Evolutionary conservation across 2,329 filamentous ascomycete species (phyloP).

Genomic region (Aspergillus novofumigatus): DNA sequence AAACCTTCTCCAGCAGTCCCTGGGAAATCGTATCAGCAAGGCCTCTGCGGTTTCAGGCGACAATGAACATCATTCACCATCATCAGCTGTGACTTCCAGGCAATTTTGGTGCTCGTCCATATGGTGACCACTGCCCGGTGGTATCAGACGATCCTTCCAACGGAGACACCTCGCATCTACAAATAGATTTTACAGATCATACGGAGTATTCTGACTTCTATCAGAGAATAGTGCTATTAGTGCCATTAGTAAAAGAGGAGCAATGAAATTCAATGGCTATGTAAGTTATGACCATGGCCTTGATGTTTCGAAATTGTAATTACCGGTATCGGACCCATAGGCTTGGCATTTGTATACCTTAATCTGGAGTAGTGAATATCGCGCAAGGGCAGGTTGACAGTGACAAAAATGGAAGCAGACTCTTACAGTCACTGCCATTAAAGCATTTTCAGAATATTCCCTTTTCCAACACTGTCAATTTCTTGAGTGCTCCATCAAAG

Average conservation of each 20-base stretch:
- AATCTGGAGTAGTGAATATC: background rate
- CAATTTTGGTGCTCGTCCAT: no score
- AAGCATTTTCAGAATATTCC: background rate
- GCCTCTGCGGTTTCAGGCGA: background rate
- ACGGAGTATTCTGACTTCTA: background rate
- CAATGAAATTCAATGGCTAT: background rate
- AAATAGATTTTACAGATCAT: background rate
- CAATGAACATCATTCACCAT: no score
- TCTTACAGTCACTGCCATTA: background rate
- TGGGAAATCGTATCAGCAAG: background rate
- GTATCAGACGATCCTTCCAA: background rate
- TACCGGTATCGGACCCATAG: background rate
- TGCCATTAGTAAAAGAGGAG: no score
- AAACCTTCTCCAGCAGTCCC: background rate
- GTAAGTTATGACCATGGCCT: background rate
- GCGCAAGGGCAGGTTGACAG: background rate
- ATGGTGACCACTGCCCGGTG: no score
- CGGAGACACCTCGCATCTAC: background rate
- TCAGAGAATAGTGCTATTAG: background rate
- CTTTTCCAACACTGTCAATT: background rate
- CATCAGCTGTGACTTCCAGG: no score
- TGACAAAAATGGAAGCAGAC: background rate
- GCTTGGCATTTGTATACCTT: background rate
- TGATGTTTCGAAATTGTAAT: background rate
- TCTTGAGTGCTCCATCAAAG: background rate